A percentile compares a stretch with the other conserved stretches of the same genome.
Evolutionary conservation across 148 eudicot species (phyloP).

Genomic region (Silene conica): DNA sequence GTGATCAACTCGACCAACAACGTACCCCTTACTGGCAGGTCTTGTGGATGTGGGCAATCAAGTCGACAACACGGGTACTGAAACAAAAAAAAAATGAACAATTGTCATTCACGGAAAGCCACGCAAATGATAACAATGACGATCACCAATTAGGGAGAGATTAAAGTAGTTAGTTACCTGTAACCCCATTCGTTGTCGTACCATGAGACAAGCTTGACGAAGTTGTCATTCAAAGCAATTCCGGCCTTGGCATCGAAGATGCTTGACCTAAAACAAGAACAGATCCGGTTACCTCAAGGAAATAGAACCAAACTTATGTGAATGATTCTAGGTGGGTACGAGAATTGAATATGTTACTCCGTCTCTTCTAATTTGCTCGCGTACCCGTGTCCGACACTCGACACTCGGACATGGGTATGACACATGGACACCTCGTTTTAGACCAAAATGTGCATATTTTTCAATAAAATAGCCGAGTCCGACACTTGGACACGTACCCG

Average conservation of each 20-base stretch:
- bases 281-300: too few species aligned
- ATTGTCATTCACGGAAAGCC: neutral
- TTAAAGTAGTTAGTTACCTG: slow-evolving; percentile 39
- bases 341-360: too few species aligned
- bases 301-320: neutral
- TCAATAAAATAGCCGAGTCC: too few species aligned
- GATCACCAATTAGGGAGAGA: too few species aligned
- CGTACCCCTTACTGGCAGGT: slow-evolving; percentile 29
- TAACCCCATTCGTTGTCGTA: slow-evolving; percentile 95
- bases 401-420: too few species aligned
- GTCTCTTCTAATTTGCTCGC: too few species aligned
- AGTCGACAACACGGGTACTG: slow-evolving; percentile 79
- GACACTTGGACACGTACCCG: too few species aligned
- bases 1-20: slow-evolving; percentile 10
- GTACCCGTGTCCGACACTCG: too few species aligned
- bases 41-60: slow-evolving; percentile 62
- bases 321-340: neutral
- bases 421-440: too few species aligned
- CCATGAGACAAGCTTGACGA: slow-evolving; percentile 76
- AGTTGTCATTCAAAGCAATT: slow-evolving; percentile 64
- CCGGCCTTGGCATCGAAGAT: slow-evolving; percentile 90
- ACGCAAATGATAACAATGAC: neutral
- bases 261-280: slow-evolving; percentile 42
- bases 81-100: neutral
- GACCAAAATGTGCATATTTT: too few species aligned